Percentiles rank a stretch among this genome's conserved stretches.
These are phyloP conservation scores for Kodamaea leandrae DNA, from an alignment of 805 yeast genomes.

Conservation along the genomic window DNA sequence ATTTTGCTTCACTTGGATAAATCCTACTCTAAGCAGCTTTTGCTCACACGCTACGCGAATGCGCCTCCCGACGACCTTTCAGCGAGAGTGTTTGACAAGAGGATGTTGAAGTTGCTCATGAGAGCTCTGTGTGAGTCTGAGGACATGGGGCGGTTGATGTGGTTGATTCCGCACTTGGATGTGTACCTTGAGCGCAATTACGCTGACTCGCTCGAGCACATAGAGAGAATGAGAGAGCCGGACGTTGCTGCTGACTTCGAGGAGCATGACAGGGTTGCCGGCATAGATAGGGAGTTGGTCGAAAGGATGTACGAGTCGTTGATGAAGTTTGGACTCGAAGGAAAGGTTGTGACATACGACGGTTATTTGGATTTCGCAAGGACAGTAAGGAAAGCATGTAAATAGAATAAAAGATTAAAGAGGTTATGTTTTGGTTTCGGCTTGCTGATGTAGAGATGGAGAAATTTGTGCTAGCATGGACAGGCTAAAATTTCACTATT, in stretches of 20 bases:
- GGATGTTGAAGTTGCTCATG: constrained; percentile 22
- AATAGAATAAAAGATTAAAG: neutral
- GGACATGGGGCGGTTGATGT: constrained; percentile 33
- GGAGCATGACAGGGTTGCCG: too few species aligned
- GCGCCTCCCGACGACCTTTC: constrained; percentile 14
- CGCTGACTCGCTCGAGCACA: constrained; percentile 9
- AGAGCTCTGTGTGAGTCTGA: constrained; percentile 23
- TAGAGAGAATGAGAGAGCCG: constrained; percentile 4
- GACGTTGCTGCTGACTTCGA: constrained; percentile 6
- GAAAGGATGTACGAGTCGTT: constrained; percentile 19
- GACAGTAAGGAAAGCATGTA: neutral
- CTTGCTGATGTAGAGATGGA: too few species aligned
- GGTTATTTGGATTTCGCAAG: constrained; percentile 16
- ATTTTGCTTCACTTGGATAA: constrained; percentile 6
- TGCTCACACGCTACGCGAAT: constrained; percentile 8
- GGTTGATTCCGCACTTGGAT: constrained; percentile 37
- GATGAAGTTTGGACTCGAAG: constrained; percentile 26
- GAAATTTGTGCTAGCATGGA: too few species aligned
- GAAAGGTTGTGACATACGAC: constrained; percentile 24
- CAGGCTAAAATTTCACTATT: too few species aligned
- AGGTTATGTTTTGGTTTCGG: too few species aligned
- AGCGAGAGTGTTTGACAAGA: constrained; percentile 19
- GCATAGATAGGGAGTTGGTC: constrained; percentile 19
- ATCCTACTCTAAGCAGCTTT: neutral
- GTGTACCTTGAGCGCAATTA: constrained; percentile 12